These are phyloP conservation scores for Hypoxylon lenormandii DNA, from an alignment of 495 filamentous ascomycete species.

Conservation along the genomic window DNA sequence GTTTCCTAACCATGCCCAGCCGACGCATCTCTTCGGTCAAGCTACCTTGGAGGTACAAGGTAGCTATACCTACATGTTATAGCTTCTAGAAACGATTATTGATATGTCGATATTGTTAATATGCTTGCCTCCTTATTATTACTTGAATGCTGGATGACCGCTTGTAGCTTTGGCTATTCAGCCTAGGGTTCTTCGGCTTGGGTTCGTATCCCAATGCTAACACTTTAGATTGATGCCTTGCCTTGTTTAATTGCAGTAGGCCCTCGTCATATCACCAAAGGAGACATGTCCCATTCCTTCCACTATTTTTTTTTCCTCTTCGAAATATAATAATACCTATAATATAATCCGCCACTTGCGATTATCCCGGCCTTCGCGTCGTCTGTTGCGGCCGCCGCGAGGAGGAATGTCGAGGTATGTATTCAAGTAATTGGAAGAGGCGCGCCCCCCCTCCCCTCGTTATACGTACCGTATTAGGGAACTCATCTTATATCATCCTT, in stretches of 20 bases:
- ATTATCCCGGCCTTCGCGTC: constrained; percentile 15
- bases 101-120: constrained; percentile 24
- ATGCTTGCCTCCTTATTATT: constrained; percentile 25
- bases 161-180: constrained; percentile 26
- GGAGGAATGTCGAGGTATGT: constrained; percentile 34
- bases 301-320: constrained; percentile 10
- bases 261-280: constrained; percentile 15
- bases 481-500: constrained; percentile 29
- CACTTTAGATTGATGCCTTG: constrained; percentile 25
- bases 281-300: constrained; percentile 14
- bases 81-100: constrained; percentile 21
- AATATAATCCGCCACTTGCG: constrained; percentile 29
- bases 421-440: constrained; percentile 34
- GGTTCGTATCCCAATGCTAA: constrained; percentile 18
- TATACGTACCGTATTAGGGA: constrained; percentile 27
- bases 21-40: constrained; percentile 38
- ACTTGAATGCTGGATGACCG: constrained; percentile 36
- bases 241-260: constrained; percentile 3
- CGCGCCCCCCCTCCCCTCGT: constrained; percentile 7
- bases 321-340: constrained; percentile 26
- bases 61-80: constrained; percentile 29
- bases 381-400: constrained; percentile 23
- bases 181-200: constrained; percentile 31
- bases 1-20: constrained; percentile 32
- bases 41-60: constrained; percentile 12